These are phyloP conservation scores for Omphalotus guepiniiformis DNA, from an alignment of 768 basidiomycete species.

Conservation along the genomic window DNA sequence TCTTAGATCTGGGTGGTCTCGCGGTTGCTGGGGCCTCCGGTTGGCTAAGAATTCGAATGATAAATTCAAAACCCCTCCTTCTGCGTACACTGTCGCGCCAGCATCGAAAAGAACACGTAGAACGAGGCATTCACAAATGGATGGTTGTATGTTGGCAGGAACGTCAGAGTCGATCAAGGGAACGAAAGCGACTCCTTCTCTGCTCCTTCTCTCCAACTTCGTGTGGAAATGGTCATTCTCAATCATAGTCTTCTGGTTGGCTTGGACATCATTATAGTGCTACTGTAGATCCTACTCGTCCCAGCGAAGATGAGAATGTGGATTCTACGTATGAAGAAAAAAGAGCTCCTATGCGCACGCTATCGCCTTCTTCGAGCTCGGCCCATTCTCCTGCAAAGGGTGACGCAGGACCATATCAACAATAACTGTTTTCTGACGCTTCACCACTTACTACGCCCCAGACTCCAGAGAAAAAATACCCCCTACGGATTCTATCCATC, in stretches of 20 bases:
- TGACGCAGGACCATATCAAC: too few relatives aligned
- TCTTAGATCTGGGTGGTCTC: constrained; percentile 3
- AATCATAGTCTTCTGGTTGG: neutral
- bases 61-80: neutral
- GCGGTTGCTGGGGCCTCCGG: constrained; percentile 4
- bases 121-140: neutral
- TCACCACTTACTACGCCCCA: too few relatives aligned
- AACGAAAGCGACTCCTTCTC: constrained; percentile 1
- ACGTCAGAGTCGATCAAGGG: constrained; percentile 1
- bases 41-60: too few relatives aligned
- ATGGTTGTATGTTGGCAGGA: neutral
- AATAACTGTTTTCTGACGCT: too few relatives aligned
- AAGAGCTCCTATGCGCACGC: constrained; percentile 1
- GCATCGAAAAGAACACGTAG: constrained; percentile 1
- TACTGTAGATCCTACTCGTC: too few relatives aligned
- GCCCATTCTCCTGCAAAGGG: too few relatives aligned
- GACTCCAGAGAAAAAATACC: neutral
- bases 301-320: neutral
- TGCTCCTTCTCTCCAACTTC: constrained; percentile 4
- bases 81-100: neutral
- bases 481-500: neutral
- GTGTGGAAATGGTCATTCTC: neutral
- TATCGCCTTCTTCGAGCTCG: constrained; percentile 4
- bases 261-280: neutral
- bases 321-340: neutral